phyloP scores from a whole-genome alignment of 2,329 filamentous ascomycete species.

The Dactylellina leptospora region DNA sequence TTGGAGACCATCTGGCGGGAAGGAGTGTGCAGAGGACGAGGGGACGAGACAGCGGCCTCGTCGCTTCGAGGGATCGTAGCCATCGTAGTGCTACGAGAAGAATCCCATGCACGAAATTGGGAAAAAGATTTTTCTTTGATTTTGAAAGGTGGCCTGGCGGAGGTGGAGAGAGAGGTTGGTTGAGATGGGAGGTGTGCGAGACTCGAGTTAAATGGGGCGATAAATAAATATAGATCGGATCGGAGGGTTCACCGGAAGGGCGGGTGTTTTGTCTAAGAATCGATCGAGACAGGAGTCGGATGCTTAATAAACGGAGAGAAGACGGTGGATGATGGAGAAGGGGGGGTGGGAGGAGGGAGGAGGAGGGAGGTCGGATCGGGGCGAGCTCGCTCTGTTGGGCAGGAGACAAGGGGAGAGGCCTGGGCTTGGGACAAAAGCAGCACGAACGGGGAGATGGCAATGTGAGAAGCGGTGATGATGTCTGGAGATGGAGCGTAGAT shows the following conservation, averaged over 20 bases:
- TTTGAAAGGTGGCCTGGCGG: too few species aligned
- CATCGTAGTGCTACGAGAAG: conserved; percentile 12
- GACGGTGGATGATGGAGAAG: neutral
- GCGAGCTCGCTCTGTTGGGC: conserved; percentile 27
- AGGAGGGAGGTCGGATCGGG: neutral
- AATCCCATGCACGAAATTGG: conserved; percentile 17
- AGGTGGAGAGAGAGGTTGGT: too few species aligned
- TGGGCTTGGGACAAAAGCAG: neutral
- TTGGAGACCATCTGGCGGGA: conserved; percentile 57
- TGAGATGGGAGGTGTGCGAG: too few species aligned
- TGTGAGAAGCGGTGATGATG: neutral
- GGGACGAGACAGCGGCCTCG: conserved; percentile 52
- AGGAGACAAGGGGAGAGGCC: conserved; percentile 34
- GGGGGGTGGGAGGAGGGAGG: neutral
- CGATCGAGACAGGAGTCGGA: conserved; percentile 11
- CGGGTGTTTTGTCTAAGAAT: neutral
- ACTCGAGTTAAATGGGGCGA: too few species aligned
- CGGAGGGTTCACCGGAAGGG: neutral
- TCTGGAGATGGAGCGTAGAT: neutral
- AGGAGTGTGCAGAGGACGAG: conserved; percentile 57
- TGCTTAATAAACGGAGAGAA: neutral
- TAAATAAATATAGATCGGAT: neutral
- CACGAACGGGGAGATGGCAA: neutral
- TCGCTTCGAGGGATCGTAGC: conserved; percentile 47
- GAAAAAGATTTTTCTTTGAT: too few species aligned